Evolutionary conservation across 2,329 filamentous ascomycete genomes (phyloP).

Genomic region (Ophiostoma pallidulum): DNA sequence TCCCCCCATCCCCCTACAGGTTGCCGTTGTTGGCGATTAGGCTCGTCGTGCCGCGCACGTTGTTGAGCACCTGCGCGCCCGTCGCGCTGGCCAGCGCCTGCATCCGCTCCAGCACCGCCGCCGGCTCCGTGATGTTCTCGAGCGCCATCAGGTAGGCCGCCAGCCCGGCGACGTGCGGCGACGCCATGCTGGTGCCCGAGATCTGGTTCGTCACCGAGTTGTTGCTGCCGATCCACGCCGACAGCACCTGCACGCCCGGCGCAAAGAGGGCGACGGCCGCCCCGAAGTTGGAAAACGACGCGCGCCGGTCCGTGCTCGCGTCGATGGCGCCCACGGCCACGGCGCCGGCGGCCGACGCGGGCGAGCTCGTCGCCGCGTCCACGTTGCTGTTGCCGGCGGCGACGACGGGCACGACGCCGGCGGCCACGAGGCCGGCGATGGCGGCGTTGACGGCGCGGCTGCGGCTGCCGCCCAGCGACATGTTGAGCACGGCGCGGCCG

Average conservation of each 20-base stretch:
- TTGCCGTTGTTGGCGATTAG: slow-evolving; percentile 50
- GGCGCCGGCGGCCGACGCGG: slow-evolving; percentile 45
- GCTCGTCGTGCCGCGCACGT: slow-evolving; percentile 36
- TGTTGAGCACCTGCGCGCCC: slow-evolving; percentile 34
- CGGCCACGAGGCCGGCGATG: slow-evolving; percentile 35
- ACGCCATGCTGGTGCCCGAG: slow-evolving; percentile 19
- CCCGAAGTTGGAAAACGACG: slow-evolving; percentile 52
- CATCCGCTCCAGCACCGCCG: slow-evolving; percentile 58
- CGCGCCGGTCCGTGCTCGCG: slow-evolving; percentile 36
- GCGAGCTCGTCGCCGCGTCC: slow-evolving; percentile 42
- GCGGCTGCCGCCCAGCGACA: slow-evolving; percentile 46
- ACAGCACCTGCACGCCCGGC: slow-evolving; percentile 45
- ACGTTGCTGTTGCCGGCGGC: slow-evolving; percentile 50
- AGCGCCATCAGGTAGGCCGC: slow-evolving; percentile 19
- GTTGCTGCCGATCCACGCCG: slow-evolving; percentile 38
- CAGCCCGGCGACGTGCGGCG: slow-evolving; percentile 18
- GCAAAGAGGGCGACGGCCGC: slow-evolving; percentile 43
- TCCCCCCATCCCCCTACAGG: slow-evolving; percentile 16
- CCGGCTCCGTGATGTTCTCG: slow-evolving; percentile 31
- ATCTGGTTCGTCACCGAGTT: slow-evolving; percentile 31
- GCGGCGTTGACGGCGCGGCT: slow-evolving; percentile 46
- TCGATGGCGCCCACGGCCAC: slow-evolving; percentile 53
- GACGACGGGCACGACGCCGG: slow-evolving; percentile 48
- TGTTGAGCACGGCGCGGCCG: slow-evolving; percentile 54
- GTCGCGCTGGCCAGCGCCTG: slow-evolving; percentile 41